Conservation (phyloP, 805 yeast species). For the Dipodascopsis tothii region DNA sequence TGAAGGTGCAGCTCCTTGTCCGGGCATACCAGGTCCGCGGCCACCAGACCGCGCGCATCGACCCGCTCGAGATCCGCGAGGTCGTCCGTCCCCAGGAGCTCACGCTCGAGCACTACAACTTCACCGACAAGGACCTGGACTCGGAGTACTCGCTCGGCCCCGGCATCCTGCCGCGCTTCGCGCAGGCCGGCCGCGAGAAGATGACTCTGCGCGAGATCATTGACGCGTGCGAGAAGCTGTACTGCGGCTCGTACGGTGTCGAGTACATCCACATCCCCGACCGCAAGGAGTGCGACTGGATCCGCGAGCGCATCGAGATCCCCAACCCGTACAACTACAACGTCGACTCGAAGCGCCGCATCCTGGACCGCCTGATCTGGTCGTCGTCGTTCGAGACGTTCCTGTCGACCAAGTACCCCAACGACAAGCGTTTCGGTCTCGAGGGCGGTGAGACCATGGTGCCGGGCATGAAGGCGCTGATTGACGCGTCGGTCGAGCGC, state of each 20-base stretch:
- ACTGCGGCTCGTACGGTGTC: slow-evolving; percentile 83
- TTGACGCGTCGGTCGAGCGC: slow-evolving; percentile 75
- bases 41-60: slow-evolving; percentile 88
- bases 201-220: slow-evolving; percentile 75
- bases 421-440: slow-evolving; percentile 86
- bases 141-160: slow-evolving; percentile 88
- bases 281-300: slow-evolving; percentile 94
- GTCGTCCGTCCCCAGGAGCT: slow-evolving; percentile 83
- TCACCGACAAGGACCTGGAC: slow-evolving; percentile 76
- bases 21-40: slow-evolving; percentile 99
- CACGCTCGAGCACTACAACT: slow-evolving; percentile 86
- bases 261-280: slow-evolving; percentile 97
- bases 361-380: slow-evolving; percentile 94
- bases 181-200: slow-evolving; percentile 51
- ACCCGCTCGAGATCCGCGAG: slow-evolving; percentile 86
- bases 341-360: slow-evolving; percentile 88
- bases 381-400: slow-evolving; percentile 88
- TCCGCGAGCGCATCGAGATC: slow-evolving; percentile 91
- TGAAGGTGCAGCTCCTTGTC: slow-evolving; percentile 91
- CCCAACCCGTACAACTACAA: slow-evolving; percentile 78
- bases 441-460: slow-evolving; percentile 97
- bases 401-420: slow-evolving; percentile 91
- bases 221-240: slow-evolving; percentile 67
- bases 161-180: slow-evolving; percentile 91
- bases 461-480: slow-evolving; percentile 93